A percentile compares a stretch with the other conserved stretches of the same genome.
Evolutionary conservation across 495 filamentous ascomycete species (phyloP).

Genomic region (Aspergillus bertholletiae): DNA sequence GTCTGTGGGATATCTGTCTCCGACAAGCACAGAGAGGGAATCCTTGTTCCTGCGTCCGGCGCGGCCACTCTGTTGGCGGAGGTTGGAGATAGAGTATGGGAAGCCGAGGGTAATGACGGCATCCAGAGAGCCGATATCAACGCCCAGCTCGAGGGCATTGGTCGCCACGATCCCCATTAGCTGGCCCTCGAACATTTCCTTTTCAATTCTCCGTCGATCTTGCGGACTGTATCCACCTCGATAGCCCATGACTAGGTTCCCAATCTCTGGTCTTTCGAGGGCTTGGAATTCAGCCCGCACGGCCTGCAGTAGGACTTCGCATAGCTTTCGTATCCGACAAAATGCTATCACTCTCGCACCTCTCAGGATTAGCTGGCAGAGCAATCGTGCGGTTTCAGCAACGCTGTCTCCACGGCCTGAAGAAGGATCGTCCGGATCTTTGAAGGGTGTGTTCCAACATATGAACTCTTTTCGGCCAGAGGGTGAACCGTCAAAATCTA

Average conservation of each 20-base stretch:
- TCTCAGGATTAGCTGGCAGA: conserved; percentile 83
- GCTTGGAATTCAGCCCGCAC: conserved; percentile 71
- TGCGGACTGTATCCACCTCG: conserved; percentile 94
- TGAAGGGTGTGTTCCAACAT: conserved; percentile 97
- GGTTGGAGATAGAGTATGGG: conserved; percentile 89
- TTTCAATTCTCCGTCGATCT: conserved; percentile 85
- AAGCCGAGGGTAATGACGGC: conserved; percentile 93
- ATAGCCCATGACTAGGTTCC: conserved; percentile 87
- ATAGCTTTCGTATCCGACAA: conserved; percentile 79
- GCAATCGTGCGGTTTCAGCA: conserved; percentile 79
- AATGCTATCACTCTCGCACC: conserved; percentile 95
- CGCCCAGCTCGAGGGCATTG: conserved; percentile 85
- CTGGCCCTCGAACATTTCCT: conserved; percentile 95
- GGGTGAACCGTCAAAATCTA: conserved; percentile 91
- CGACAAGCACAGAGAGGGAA: conserved; percentile 84
- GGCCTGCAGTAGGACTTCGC: conserved; percentile 79
- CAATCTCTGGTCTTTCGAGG: conserved; percentile 70
- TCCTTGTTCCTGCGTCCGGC: conserved; percentile 93
- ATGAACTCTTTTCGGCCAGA: conserved; percentile 93
- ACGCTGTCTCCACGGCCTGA: conserved; percentile 82
- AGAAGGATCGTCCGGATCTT: conserved; percentile 80
- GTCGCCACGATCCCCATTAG: conserved; percentile 93
- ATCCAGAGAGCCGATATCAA: conserved; percentile 94
- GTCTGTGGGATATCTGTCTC: conserved; percentile 89
- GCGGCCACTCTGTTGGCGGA: conserved; percentile 91